These are phyloP conservation scores for Aspergillus aculeatinus DNA, from an alignment of 2,329 filamentous ascomycete genomes.

Conservation along the genomic window DNA sequence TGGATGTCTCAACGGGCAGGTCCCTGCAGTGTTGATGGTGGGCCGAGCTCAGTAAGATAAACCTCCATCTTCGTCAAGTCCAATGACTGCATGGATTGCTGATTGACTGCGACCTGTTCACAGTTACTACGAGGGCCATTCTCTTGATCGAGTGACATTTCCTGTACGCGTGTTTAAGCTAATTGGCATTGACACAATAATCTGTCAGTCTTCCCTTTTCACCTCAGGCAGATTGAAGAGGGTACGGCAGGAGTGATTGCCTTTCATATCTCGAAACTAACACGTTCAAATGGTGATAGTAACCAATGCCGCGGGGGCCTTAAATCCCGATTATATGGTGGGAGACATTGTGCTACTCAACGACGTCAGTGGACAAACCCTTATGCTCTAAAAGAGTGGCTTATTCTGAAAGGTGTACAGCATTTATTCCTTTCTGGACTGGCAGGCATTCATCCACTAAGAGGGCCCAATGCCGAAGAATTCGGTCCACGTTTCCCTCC, in stretches of 20 bases:
- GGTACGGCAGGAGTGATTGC: too few relatives aligned
- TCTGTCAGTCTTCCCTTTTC: constrained; percentile 43
- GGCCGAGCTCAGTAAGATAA: constrained; percentile 63
- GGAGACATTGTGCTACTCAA: constrained; percentile 66
- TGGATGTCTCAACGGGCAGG: constrained; percentile 56
- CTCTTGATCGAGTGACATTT: constrained; percentile 62
- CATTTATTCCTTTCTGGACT: constrained; percentile 65
- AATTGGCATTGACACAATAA: constrained; percentile 60
- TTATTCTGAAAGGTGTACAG: constrained; percentile 34
- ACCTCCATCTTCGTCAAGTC: neutral
- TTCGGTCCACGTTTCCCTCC: constrained; percentile 64
- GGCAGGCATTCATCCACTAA: constrained; percentile 60
- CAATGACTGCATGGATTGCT: constrained; percentile 4
- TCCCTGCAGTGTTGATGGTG: constrained; percentile 62
- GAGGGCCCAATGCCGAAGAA: constrained; percentile 62
- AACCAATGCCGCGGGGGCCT: constrained; percentile 66
- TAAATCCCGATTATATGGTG: constrained; percentile 63
- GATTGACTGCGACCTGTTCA: neutral
- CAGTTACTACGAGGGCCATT: constrained; percentile 68
- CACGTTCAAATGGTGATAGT: constrained; percentile 40
- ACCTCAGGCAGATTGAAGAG: neutral
- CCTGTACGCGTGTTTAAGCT: constrained; percentile 64
- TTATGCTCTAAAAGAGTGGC: neutral
- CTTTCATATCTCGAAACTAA: neutral
- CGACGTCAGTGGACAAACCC: constrained; percentile 49